These are phyloP conservation scores for Boletus edulis DNA, from an alignment of 768 basidiomycete genomes.

Conservation along the genomic window DNA sequence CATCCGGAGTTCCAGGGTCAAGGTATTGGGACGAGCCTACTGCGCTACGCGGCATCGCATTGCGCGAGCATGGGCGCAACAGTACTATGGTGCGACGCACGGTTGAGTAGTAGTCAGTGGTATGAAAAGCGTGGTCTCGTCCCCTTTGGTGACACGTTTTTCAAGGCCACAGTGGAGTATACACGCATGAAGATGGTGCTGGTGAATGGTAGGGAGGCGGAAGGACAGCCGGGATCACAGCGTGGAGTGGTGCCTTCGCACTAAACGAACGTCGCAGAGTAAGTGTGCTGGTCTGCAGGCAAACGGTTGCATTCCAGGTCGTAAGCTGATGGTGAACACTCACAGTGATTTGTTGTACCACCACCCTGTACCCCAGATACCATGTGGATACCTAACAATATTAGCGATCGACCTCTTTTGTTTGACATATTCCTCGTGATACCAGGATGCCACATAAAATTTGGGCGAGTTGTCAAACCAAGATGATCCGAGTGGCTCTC, in stretches of 20 bases:
- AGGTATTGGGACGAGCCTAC: conserved; percentile 51
- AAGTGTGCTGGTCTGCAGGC: not conserved
- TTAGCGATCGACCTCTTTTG: not conserved
- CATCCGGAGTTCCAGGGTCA: conserved; percentile 46
- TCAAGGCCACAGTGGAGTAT: conserved; percentile 54
- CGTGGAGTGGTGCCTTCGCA: not conserved
- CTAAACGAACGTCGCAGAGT: not conserved
- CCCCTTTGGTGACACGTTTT: conserved; percentile 50
- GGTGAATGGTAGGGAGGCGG: not conserved
- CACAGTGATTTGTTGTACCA: not conserved
- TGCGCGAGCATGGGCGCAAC: conserved; percentile 39
- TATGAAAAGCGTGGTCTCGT: conserved; percentile 51
- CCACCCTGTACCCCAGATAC: conserved; percentile 16
- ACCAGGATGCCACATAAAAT: not conserved
- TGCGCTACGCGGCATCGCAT: conserved; percentile 40
- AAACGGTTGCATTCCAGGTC: not conserved
- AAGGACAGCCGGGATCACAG: not conserved
- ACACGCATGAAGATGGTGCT: conserved; percentile 48
- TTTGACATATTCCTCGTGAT: conserved; percentile 4
- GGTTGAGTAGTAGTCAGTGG: conserved; percentile 44
- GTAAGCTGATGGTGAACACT: conserved; percentile 6
- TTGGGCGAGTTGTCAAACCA: not conserved
- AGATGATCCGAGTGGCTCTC: not conserved
- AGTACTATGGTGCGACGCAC: conserved; percentile 59
- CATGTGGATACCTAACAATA: conserved; percentile 3